Conservation (phyloP, 2,329 filamentous ascomycete genomes). For the Ophiobolus disseminans region DNA sequence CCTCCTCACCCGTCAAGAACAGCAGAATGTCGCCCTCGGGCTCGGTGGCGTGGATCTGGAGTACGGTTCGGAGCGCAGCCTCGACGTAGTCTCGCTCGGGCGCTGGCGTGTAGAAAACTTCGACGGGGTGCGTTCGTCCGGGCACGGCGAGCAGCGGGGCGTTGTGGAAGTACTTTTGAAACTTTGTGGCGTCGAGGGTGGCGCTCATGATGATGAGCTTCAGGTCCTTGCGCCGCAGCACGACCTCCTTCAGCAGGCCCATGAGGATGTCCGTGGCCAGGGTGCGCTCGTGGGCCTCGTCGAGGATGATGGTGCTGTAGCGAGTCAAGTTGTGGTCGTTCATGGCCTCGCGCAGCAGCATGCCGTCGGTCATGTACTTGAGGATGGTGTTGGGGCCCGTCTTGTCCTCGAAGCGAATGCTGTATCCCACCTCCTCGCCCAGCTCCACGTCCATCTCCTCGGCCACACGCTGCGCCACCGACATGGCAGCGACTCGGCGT, state of each 20-base stretch:
- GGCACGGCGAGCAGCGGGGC: conserved; percentile 93
- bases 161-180: conserved; percentile 95
- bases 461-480: conserved; percentile 93
- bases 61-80: conserved; percentile 88
- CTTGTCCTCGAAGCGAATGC: conserved; percentile 95
- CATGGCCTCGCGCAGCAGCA: conserved; percentile 94
- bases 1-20: conserved; percentile 96
- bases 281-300: conserved; percentile 96
- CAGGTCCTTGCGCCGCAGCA: conserved; percentile 83
- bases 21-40: conserved; percentile 90
- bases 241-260: conserved; percentile 89
- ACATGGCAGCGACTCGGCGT: conserved; percentile 96
- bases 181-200: conserved; percentile 95
- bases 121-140: conserved; percentile 92
- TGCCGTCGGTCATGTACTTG: conserved; percentile 99
- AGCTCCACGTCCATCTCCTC: conserved; percentile 93
- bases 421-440: conserved; percentile 94
- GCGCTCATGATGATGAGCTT: conserved; percentile 97
- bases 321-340: conserved; percentile 86
- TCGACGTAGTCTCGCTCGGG: conserved; percentile 97
- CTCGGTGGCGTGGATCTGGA: conserved; percentile 95
- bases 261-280: conserved; percentile 96
- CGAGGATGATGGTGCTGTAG: conserved; percentile 97
- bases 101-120: conserved; percentile 98
- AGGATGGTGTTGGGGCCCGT: conserved; percentile 88